Evolutionary conservation across 2,329 filamentous ascomycete genomes (phyloP).

Genomic region (Fusarium longipes): DNA sequence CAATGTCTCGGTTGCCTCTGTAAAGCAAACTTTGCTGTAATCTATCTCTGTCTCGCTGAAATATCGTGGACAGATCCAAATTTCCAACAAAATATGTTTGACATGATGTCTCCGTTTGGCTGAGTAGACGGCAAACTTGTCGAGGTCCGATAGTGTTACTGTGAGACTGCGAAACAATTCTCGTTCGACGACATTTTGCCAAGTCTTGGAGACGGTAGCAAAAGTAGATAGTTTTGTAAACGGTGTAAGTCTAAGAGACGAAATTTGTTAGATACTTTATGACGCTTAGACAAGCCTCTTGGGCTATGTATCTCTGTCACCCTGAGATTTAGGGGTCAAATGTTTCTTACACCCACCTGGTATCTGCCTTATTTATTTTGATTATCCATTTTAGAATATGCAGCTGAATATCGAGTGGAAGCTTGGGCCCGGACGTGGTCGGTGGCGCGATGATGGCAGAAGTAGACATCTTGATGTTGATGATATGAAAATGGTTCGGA

Average conservation of each 20-base stretch:
- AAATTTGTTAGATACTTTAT: no score
- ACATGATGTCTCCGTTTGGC: neutral
- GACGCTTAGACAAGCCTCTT: no score
- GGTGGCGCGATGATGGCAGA: no score
- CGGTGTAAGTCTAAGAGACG: no score
- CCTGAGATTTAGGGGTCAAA: no score
- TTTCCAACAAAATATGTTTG: neutral
- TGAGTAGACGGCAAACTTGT: rapidly evolving
- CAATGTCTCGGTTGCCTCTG: neutral
- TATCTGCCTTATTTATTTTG: rapidly evolving
- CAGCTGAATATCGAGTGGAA: neutral
- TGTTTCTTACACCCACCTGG: no score
- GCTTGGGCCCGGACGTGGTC: neutral
- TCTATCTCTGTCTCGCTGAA: no score
- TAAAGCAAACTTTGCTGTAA: neutral
- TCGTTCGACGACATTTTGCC: neutral
- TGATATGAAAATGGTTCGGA: no score
- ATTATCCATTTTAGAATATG: neutral
- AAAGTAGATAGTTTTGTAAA: rapidly evolving
- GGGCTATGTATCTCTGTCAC: no score
- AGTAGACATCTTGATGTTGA: no score
- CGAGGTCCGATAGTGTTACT: neutral
- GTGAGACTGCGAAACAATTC: neutral
- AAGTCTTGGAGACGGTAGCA: neutral
- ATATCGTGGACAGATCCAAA: neutral